phyloP scores from a whole-genome alignment of 495 filamentous ascomycete genomes.

The Aspergillus baeticus region DNA sequence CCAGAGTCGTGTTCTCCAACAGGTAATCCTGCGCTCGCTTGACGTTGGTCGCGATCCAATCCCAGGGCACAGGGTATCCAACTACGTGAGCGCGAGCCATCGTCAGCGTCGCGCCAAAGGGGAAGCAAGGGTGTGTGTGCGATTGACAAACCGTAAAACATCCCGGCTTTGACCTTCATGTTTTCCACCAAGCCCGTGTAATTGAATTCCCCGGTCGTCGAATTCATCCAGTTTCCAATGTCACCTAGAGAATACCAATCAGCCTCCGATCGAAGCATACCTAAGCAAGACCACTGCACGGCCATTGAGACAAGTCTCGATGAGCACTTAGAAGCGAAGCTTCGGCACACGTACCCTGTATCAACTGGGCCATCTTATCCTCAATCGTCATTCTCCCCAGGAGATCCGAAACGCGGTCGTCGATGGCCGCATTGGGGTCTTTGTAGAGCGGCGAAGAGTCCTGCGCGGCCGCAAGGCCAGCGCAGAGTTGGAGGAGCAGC shows the following conservation, averaged over 20 bases:
- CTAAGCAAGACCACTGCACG: not conserved
- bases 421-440: conserved; percentile 56
- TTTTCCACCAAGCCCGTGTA: conserved; percentile 61
- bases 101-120: too few relatives aligned
- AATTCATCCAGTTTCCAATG: conserved; percentile 68
- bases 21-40: conserved; percentile 64
- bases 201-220: conserved; percentile 57
- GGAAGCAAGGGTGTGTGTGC: too few relatives aligned
- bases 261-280: not conserved
- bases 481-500: conserved; percentile 30
- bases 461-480: conserved; percentile 22
- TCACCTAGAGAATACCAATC: conserved; percentile 47
- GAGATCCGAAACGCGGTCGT: conserved; percentile 62
- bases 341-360: conserved; percentile 45
- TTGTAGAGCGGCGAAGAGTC: conserved; percentile 51
- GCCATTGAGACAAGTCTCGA: not conserved
- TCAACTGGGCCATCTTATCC: conserved; percentile 67
- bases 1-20: conserved; percentile 59
- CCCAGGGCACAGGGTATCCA: conserved; percentile 61
- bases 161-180: conserved; percentile 60
- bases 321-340: not conserved
- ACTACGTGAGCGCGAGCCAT: conserved; percentile 33
- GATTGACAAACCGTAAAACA: conserved; percentile 53
- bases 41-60: conserved; percentile 59
- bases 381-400: conserved; percentile 66